Evolutionary conservation across 2,329 filamentous ascomycete species (phyloP).

Genomic region (Triangularia verruculosa): DNA sequence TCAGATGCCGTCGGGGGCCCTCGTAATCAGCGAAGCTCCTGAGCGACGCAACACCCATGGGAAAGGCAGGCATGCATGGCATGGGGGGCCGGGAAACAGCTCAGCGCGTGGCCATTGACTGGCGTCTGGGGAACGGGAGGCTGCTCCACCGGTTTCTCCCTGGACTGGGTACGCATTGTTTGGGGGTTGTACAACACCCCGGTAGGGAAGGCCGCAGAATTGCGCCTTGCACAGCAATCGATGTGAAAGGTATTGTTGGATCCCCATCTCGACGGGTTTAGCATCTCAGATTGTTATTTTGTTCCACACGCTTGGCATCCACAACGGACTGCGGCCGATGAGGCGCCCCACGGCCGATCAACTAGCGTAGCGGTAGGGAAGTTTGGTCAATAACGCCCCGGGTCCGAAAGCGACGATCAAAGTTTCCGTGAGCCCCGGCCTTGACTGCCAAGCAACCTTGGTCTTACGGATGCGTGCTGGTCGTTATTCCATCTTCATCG

Average conservation of each 20-base stretch:
- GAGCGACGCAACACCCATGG: slow-evolving; percentile 2
- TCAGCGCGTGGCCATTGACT: background rate
- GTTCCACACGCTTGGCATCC: slow-evolving; percentile 26
- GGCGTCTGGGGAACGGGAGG: slow-evolving; percentile 3
- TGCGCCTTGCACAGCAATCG: slow-evolving; percentile 22
- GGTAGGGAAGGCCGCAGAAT: slow-evolving; percentile 24
- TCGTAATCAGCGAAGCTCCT: slow-evolving; percentile 14
- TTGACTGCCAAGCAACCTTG: slow-evolving; percentile 20
- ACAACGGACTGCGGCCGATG: slow-evolving; percentile 24
- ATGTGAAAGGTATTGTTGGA: slow-evolving; percentile 20
- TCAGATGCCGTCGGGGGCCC: background rate
- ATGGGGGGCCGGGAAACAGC: slow-evolving; percentile 3
- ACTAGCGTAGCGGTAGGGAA: slow-evolving; percentile 22
- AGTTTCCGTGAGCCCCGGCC: slow-evolving; percentile 20
- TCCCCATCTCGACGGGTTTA: slow-evolving; percentile 25
- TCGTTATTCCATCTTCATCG: slow-evolving; percentile 12
- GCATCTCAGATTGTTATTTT: slow-evolving; percentile 28
- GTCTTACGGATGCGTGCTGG: slow-evolving; percentile 15
- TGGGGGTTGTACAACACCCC: slow-evolving; percentile 12
- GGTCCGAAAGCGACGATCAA: slow-evolving; percentile 21
- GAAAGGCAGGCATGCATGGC: slow-evolving; percentile 12
- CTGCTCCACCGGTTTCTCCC: slow-evolving; percentile 3
- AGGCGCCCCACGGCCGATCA: slow-evolving; percentile 24
- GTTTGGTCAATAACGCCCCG: slow-evolving; percentile 22
- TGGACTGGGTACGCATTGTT: slow-evolving; percentile 2